phyloP scores from a whole-genome alignment of 1,284 basidiomycete genomes.

The Trametes versicolor region DNA sequence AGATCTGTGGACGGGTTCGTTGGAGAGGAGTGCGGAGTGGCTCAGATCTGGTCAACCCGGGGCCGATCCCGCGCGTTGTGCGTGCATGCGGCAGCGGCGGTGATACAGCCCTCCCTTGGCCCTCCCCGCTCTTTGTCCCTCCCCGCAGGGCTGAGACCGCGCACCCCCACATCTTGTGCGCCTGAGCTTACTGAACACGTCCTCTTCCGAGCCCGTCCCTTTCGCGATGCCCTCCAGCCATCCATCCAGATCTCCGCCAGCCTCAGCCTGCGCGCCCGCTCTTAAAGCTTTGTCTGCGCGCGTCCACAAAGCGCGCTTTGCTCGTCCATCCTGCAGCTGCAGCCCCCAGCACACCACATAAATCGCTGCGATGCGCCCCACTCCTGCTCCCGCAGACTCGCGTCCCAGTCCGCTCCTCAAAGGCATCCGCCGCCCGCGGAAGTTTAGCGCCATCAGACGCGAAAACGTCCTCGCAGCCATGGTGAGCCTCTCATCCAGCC shows the following conservation, averaged over 20 bases:
- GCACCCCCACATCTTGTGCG: conserved; percentile 6
- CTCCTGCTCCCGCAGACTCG: not conserved
- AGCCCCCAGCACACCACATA: conserved; percentile 7
- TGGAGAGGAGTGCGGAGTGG: conserved; percentile 8
- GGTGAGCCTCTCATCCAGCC: conserved; percentile 3
- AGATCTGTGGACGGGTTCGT: not conserved
- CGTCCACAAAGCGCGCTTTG: conserved; percentile 23
- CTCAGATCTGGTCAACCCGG: conserved; percentile 10
- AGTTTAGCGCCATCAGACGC: not conserved
- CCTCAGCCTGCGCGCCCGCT: not conserved
- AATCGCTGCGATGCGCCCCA: conserved; percentile 14
- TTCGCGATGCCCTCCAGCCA: conserved; percentile 17
- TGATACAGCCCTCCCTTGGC: conserved; percentile 1
- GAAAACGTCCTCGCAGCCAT: conserved; percentile 12
- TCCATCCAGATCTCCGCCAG: not conserved
- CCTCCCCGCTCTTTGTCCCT: conserved; percentile 20
- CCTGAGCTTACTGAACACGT: conserved; percentile 19
- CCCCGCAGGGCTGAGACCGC: conserved; percentile 1
- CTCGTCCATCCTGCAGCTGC: not conserved
- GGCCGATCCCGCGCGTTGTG: conserved; percentile 18
- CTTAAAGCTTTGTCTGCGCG: conserved; percentile 9
- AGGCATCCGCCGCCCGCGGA: not conserved
- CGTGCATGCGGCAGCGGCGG: conserved; percentile 13
- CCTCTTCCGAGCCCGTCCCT: conserved; percentile 4
- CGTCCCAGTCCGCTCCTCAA: not conserved